Conservation (phyloP, 148 eudicot species). For the Vaccinium vitisidaea region DNA sequence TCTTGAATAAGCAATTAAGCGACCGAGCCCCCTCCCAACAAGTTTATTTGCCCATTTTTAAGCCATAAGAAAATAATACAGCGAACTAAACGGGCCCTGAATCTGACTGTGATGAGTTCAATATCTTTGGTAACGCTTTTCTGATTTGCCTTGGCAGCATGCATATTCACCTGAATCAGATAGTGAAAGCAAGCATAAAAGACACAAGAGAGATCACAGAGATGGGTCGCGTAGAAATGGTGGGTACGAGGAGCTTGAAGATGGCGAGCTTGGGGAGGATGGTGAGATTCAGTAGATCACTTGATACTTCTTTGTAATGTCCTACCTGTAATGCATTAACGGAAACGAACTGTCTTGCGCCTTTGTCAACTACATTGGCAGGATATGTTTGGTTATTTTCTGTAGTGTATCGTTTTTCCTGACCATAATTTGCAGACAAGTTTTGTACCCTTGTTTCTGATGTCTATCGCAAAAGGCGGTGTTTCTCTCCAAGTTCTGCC, state of each 20-base stretch:
- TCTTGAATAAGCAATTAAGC: background rate
- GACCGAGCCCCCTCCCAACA: background rate
- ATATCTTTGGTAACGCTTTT: background rate
- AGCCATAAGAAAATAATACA: background rate
- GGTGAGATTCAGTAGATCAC: constrained; percentile 59
- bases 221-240: constrained; percentile 66
- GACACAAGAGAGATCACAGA: constrained; percentile 67
- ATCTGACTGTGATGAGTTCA: constrained; percentile 4
- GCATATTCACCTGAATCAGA: constrained; percentile 93
- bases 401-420: background rate
- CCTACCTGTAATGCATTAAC: background rate
- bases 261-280: constrained; percentile 96
- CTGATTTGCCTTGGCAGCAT: constrained; percentile 49
- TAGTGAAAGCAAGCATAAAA: constrained; percentile 77
- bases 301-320: constrained; percentile 6
- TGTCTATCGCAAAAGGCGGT: background rate
- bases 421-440: background rate
- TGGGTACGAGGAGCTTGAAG: constrained; percentile 86
- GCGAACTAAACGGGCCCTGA: background rate
- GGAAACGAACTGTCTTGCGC: background rate
- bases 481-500: constrained; percentile 6
- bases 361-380: constrained; percentile 10
- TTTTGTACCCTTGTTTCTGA: constrained; percentile 4
- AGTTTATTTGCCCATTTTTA: background rate
- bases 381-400: background rate